Base-by-base conservation (phyloP, 768 basidiomycete species). In the Tricholoma terreum region DNA sequence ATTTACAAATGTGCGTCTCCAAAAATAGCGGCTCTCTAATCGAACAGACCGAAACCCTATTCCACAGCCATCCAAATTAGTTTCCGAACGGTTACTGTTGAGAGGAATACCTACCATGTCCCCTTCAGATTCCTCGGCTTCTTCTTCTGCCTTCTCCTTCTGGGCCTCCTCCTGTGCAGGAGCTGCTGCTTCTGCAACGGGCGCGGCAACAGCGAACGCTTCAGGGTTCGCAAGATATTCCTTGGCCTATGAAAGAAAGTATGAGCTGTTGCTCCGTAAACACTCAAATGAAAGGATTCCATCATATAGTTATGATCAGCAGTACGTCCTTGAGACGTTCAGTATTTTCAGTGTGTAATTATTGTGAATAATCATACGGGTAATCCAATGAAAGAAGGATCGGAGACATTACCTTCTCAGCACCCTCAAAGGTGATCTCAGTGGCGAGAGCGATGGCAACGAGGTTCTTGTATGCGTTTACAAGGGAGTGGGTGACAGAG, bases 401-500 rank as follows among this genome's bases (percentile, higher is more conserved):
- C 8, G 34, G 57, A 46, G 50, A 53, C 84, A 67, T 31, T 59
- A 93, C 94, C 90, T 97, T 92, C 71, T 92, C 92, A 56, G 90
- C 83, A 59, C 87, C 94, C 69, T 95, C 92, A 74, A 98, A 98
- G 54, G 87, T 84, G 85, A 94, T 94, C 46, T 98, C 95, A 59
- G 97, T 98, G 46, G 81, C 86, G 57, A 98, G 76, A 42, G 93
- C 87, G 64, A 98, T 74, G 36, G 93, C 90, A 62, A 99, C 76
- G 62, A 98, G 76, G 82, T 98, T 99, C 87, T 99, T 99, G 90
- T 98, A 98, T 43, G 94, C 85, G 80, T 98, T 98, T 83, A 98
- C 93, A 58, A 99, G 85, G 30, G 93, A 90, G 84, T 99, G 97
- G 45, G 83, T 76, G 63, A 98, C 87, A 42, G 96, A 98, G 62